Evolutionary conservation across 345 rosid species (phyloP).

Genomic region (Eucalyptus rudis): DNA sequence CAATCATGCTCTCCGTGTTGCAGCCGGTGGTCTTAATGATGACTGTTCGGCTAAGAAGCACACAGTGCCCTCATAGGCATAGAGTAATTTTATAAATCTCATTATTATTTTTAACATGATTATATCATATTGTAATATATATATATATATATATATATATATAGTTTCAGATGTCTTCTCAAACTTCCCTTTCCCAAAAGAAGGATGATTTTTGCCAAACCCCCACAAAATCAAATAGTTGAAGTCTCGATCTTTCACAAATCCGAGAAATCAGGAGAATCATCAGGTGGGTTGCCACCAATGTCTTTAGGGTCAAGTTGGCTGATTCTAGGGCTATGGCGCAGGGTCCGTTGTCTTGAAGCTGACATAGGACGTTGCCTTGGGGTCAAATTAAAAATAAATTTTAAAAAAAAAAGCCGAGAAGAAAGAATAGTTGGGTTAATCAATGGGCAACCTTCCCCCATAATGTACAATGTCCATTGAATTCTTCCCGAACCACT

Average conservation of each 20-base stretch:
- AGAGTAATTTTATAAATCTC: neutral
- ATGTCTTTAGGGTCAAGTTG: too few species aligned
- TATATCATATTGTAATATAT: too few species aligned
- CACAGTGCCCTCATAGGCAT: neutral
- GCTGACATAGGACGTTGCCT: too few species aligned
- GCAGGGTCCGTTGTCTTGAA: too few species aligned
- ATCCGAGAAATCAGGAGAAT: neutral
- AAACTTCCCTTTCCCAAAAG: neutral
- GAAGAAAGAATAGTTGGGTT: too few species aligned
- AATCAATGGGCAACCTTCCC: neutral
- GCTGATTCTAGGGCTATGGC: too few species aligned
- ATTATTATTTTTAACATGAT: neutral
- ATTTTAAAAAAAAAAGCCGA: fast-evolving
- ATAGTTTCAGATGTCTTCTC: fast-evolving
- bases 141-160: too few species aligned
- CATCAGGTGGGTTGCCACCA: neutral
- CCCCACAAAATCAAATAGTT: neutral
- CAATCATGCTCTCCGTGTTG: fast-evolving
- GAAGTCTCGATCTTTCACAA: neutral
- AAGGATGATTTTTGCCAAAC: neutral
- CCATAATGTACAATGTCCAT: neutral
- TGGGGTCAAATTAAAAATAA: too few species aligned
- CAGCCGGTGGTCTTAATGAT: fast-evolving
- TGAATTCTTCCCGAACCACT: too few species aligned
- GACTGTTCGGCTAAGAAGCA: fast-evolving